Evolutionary conservation across 2,329 filamentous ascomycete species (phyloP).

Genomic region (Exophiala phaeomuriformis): DNA sequence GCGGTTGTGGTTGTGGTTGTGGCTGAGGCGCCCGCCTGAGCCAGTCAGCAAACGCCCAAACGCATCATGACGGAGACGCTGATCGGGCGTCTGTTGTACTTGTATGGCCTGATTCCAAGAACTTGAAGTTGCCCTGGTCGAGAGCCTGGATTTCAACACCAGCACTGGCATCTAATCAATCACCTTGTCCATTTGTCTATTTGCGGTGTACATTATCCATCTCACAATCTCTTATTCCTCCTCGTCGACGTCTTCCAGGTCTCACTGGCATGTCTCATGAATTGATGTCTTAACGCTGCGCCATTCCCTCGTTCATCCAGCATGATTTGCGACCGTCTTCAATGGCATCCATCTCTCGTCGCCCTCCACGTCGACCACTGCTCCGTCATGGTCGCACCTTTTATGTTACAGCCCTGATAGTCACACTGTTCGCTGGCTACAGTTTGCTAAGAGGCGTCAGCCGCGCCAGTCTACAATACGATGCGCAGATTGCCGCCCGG

Average conservation of each 20-base stretch:
- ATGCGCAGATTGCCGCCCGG: slow-evolving; percentile 9
- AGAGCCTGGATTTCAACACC: neutral
- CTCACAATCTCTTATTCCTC: neutral
- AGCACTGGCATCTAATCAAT: neutral
- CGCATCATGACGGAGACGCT: neutral
- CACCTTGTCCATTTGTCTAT: neutral
- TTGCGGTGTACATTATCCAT: neutral
- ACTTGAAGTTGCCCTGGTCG: neutral
- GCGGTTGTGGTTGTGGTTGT: too few relatives aligned
- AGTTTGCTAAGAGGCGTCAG: slow-evolving; percentile 13
- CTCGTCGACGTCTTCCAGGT: neutral
- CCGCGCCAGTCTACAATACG: neutral
- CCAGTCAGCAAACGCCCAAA: too few relatives aligned
- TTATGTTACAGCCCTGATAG: slow-evolving; percentile 19
- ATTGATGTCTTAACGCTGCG: neutral
- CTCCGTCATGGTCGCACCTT: slow-evolving; percentile 21
- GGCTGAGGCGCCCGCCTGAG: too few relatives aligned
- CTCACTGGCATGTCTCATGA: neutral
- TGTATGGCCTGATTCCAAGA: neutral
- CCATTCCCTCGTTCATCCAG: slow-evolving; percentile 2
- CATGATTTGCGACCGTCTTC: slow-evolving; percentile 12
- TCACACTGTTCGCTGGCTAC: slow-evolving; percentile 21
- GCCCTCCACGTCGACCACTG: slow-evolving; percentile 4
- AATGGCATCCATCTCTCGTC: slow-evolving; percentile 10
- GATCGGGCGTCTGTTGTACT: neutral